These are phyloP conservation scores for Hyaloscypha hepaticicola DNA, from an alignment of 495 filamentous ascomycete species.

Conservation along the genomic window DNA sequence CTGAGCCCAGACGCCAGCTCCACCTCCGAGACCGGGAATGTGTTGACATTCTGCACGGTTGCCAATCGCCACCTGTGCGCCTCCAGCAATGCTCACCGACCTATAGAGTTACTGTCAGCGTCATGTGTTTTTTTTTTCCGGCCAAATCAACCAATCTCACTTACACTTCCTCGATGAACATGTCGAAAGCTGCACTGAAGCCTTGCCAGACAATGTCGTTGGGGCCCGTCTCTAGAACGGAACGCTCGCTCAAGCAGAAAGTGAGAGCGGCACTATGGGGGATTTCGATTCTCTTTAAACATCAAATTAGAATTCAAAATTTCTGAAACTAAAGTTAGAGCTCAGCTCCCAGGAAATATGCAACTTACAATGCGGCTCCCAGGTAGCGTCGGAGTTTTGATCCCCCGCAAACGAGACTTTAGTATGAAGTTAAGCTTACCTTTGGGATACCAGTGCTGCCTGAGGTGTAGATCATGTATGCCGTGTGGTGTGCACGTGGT, in stretches of 20 bases:
- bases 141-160: background rate
- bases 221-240: background rate
- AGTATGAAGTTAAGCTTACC: too few relatives aligned
- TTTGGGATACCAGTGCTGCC: conserved; percentile 11
- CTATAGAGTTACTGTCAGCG: background rate
- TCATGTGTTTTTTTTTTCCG: too few relatives aligned
- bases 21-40: background rate
- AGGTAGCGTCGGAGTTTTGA: too few relatives aligned
- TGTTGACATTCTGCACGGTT: background rate
- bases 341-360: too few relatives aligned
- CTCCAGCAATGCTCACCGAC: background rate
- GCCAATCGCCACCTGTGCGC: background rate
- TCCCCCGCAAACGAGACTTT: too few relatives aligned
- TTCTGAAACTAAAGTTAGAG: too few relatives aligned
- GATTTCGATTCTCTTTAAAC: background rate
- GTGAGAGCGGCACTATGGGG: background rate
- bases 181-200: background rate
- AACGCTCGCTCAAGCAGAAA: background rate
- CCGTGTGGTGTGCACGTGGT: background rate
- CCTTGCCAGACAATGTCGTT: conserved; percentile 2
- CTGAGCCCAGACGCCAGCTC: too few relatives aligned
- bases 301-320: too few relatives aligned
- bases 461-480: conserved; percentile 12
- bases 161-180: conserved; percentile 5
- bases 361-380: too few relatives aligned